phyloP scores from a whole-genome alignment of 1,139 yeast genomes.

The Debaryomyces psychrophilus region DNA sequence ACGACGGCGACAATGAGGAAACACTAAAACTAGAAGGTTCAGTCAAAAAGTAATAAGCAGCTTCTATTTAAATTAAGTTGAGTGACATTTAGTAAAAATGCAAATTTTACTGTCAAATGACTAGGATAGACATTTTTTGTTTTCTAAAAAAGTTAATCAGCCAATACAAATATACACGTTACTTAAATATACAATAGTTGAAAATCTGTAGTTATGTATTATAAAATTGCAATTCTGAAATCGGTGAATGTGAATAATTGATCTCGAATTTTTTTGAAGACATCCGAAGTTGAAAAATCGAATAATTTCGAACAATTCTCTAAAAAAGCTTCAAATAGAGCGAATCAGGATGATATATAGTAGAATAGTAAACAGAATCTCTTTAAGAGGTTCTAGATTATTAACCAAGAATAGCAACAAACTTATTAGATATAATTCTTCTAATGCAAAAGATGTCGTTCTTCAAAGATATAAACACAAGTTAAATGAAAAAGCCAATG shows the following conservation, averaged over 20 bases:
- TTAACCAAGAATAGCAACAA: background rate
- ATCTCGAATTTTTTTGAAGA: background rate
- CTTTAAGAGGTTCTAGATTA: background rate
- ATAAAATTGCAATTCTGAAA: background rate
- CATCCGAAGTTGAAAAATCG: background rate
- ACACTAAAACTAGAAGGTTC: conserved; percentile 20
- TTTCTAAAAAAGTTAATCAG: too few relatives aligned
- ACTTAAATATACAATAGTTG: background rate
- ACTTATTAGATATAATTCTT: conserved; percentile 3
- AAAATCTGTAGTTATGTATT: background rate
- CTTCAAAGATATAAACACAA: conserved; percentile 33
- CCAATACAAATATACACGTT: background rate
- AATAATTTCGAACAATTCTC: background rate
- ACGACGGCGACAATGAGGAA: conserved; percentile 13
- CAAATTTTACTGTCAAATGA: too few relatives aligned
- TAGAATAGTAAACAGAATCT: background rate
- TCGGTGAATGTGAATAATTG: background rate
- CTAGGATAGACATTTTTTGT: too few relatives aligned
- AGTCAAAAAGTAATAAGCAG: conserved; percentile 2
- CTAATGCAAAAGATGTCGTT: background rate
- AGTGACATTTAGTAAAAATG: too few relatives aligned
- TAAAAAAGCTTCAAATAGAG: background rate
- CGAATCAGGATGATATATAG: background rate
- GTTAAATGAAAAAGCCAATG: conserved; percentile 40
- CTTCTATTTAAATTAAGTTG: too few relatives aligned